Base-by-base conservation (phyloP, 75 land plant species). In the Pinus tabuliformis region DNA sequence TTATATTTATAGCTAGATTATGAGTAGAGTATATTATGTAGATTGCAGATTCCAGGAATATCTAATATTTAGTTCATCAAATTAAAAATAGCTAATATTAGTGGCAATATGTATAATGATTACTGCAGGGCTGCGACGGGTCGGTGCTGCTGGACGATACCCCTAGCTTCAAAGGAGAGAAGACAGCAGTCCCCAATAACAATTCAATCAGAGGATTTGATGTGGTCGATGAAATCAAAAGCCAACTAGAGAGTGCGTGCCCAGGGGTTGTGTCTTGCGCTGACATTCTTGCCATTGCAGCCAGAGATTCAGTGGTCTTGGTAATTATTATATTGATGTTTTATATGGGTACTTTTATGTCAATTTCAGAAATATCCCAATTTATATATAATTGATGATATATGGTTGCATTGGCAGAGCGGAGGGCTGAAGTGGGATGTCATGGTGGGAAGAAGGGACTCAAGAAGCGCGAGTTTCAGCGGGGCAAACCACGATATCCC, bases 391-490 rank as follows among this genome's bases (percentile, higher is more conserved):
- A 42, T 42, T 42, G 45, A 42, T 42, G 2, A 5, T 6, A 6
- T 42, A 26, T 5, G 6, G 2, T 42, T 5, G 49, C 49, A 1
- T 1, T 45, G 7, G 49, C 49, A 45, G 49, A 45, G 49, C 8
- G 87, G 89, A 11, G 89, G 89, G 8, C 81, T 77, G 5, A 14
- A 42, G 14, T 90, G 82, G 78, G 79, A 77, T 30, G 82, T 83
- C 14, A 73, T 78, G 58, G 30, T 78, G 30, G 86, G 87, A 39
- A 60, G 87, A 58, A 79, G 87, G 37, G 87, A 85, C 60, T 85
- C 77, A 20, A 28, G 56, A 16, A 79, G 57, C 16, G 81, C 87
- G 57, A 84, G 80, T 49, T 52, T 71, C 17, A 75, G 59, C 13
- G 76, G 45, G 11, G 79, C 86, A 14, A 83, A 83, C 52, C 13